These are phyloP conservation scores for Phytophthora gonapodyides DNA, from an alignment of 352 stramenopile genomes.

Conservation along the genomic window DNA sequence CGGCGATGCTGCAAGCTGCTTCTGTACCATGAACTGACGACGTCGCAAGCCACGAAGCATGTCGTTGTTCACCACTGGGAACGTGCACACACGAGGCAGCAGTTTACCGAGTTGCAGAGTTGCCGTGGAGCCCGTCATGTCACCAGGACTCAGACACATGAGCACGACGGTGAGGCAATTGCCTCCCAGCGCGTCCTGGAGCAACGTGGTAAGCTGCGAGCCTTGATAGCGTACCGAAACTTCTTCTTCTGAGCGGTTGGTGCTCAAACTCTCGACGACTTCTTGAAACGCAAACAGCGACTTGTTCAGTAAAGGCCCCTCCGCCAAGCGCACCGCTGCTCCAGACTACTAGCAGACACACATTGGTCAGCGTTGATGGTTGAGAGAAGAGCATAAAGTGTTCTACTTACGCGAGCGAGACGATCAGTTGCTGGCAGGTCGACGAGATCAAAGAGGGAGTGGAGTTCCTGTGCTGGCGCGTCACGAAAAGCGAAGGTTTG, in stretches of 20 bases:
- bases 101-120: conserved; percentile 43
- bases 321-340: conserved; percentile 41
- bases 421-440: conserved; percentile 56
- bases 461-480: conserved; percentile 39
- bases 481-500: conserved; percentile 49
- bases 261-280: conserved; percentile 36
- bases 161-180: conserved; percentile 60
- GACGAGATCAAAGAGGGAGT: conserved; percentile 50
- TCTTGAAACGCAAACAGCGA: conserved; percentile 50
- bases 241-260: conserved; percentile 8
- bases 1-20: not conserved
- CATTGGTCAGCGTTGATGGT: too few relatives aligned
- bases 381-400: too few relatives aligned
- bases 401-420: conserved; percentile 42
- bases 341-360: conserved; percentile 21
- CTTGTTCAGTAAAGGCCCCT: conserved; percentile 64
- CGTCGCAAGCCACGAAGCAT: conserved; percentile 49
- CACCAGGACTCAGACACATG: conserved; percentile 41
- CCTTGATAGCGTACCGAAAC: conserved; percentile 21
- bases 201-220: conserved; percentile 44
- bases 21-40: conserved; percentile 30
- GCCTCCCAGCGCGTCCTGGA: conserved; percentile 56
- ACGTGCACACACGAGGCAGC: conserved; percentile 43
- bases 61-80: conserved; percentile 63
- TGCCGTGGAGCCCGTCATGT: conserved; percentile 45